phyloP scores from a whole-genome alignment of 2,329 filamentous ascomycete species.

The Colletotrichum chrysophilum region DNA sequence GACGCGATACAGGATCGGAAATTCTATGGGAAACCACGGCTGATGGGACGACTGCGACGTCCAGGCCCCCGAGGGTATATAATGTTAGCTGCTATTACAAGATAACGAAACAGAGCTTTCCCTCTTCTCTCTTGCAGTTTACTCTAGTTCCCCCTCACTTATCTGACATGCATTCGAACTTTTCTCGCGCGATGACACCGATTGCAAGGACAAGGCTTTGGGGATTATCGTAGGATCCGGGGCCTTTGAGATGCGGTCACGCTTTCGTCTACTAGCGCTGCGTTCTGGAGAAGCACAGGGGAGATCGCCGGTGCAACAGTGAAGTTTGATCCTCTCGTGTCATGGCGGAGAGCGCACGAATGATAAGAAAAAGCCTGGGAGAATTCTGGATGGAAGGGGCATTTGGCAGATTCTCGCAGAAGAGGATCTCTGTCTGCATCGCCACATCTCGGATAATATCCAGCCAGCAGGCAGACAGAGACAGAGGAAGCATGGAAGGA shows the following conservation, averaged over 20 bases:
- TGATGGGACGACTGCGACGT: not conserved
- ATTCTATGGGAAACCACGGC: not conserved
- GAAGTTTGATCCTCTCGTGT: not conserved
- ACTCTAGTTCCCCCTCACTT: not conserved
- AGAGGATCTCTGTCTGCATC: not conserved
- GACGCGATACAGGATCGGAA: conserved; percentile 1
- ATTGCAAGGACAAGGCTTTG: conserved; percentile 9
- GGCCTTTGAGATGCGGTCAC: not conserved
- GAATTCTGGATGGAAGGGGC: not conserved
- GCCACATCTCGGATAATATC: not conserved
- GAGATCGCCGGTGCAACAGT: not conserved
- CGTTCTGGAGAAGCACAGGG: not conserved
- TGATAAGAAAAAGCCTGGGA: not conserved
- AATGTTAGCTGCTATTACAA: conserved; percentile 16
- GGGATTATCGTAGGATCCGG: not conserved
- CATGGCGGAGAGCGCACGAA: not conserved
- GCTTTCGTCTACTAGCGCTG: not conserved
- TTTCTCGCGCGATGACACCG: not conserved
- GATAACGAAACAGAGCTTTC: conserved; percentile 5
- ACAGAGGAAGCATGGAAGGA: not conserved
- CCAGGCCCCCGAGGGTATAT: conserved; percentile 2
- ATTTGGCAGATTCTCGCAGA: not conserved
- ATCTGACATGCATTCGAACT: not conserved
- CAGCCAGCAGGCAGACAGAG: not conserved
- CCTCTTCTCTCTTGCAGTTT: not conserved